phyloP scores from a whole-genome alignment of 1,284 basidiomycete genomes.

The Trametes polyzona region DNA sequence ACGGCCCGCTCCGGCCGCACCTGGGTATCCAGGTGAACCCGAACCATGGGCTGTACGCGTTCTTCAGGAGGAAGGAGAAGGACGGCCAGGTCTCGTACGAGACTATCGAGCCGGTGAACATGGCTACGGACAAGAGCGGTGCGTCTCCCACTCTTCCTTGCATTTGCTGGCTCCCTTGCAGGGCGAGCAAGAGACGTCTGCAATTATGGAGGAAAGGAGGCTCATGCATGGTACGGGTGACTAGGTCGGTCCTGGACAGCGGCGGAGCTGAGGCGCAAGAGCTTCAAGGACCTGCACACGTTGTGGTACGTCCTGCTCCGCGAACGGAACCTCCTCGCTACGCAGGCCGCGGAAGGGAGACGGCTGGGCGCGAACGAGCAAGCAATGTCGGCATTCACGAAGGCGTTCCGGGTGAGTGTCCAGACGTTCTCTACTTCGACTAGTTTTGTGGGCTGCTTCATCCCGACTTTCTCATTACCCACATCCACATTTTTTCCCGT shows the following conservation, averaged over 20 bases:
- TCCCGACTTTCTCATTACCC: not conserved
- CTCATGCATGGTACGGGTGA: not conserved
- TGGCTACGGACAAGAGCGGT: constrained; percentile 42
- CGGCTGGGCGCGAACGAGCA: constrained; percentile 49
- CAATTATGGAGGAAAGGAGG: not conserved
- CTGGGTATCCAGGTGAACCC: constrained; percentile 47
- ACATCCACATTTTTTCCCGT: not conserved
- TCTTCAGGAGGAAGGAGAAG: constrained; percentile 63
- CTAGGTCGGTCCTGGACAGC: constrained; percentile 87
- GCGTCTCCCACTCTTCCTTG: constrained; percentile 22
- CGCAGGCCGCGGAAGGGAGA: constrained; percentile 81
- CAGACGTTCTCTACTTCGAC: not conserved
- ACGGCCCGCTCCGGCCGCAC: constrained; percentile 46
- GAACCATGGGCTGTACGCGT: constrained; percentile 75
- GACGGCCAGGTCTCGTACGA: constrained; percentile 43
- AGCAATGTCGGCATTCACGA: constrained; percentile 13
- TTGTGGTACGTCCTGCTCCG: constrained; percentile 90
- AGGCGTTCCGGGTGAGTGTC: constrained; percentile 22
- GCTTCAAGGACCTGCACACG: constrained; percentile 89
- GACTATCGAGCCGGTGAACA: constrained; percentile 53
- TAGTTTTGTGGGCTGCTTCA: not conserved
- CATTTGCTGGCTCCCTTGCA: constrained; percentile 30
- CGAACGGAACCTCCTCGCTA: constrained; percentile 88
- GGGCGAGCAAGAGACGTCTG: no score
- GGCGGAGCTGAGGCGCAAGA: constrained; percentile 84